Percentiles rank a stretch among this genome's conserved stretches.
Evolutionary conservation across 2,329 filamentous ascomycete species (phyloP).

Genomic region (Aspergillus awamori): DNA sequence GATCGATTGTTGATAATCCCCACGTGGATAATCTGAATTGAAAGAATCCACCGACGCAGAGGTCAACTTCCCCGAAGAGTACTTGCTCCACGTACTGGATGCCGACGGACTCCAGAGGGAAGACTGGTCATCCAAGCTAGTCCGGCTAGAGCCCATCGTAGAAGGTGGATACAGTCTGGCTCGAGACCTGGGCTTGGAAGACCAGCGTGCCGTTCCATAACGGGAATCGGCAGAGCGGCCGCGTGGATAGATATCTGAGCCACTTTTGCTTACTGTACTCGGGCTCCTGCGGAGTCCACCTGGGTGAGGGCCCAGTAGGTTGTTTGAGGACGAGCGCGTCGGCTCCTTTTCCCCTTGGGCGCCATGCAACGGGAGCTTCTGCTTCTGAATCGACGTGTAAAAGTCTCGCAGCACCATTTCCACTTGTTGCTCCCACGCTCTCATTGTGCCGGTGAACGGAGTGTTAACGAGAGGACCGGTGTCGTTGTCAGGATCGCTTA

Average conservation of each 20-base stretch:
- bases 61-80: constrained; percentile 85
- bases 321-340: constrained; percentile 52
- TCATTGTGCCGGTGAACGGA: constrained; percentile 73
- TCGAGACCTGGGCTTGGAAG: constrained; percentile 81
- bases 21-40: constrained; percentile 71
- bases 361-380: constrained; percentile 84
- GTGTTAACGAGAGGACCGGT: constrained; percentile 74
- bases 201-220: constrained; percentile 71
- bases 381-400: constrained; percentile 83
- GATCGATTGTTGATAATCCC: constrained; percentile 92
- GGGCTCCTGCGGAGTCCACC: constrained; percentile 80
- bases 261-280: constrained; percentile 88
- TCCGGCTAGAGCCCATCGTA: constrained; percentile 85
- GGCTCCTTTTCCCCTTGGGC: constrained; percentile 54
- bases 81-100: constrained; percentile 95
- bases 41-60: constrained; percentile 93
- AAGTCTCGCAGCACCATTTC: constrained; percentile 91
- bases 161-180: constrained; percentile 74
- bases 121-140: constrained; percentile 87
- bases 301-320: constrained; percentile 68
- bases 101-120: constrained; percentile 89
- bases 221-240: constrained; percentile 71
- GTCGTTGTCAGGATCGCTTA: constrained; percentile 34
- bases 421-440: constrained; percentile 84
- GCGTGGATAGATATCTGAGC: constrained; percentile 74